Evolutionary conservation across 2,329 filamentous ascomycete genomes (phyloP), one percentile per base, ranked within the genome.

Genomic region (Sporothrix brunneoviolacea): DNA sequence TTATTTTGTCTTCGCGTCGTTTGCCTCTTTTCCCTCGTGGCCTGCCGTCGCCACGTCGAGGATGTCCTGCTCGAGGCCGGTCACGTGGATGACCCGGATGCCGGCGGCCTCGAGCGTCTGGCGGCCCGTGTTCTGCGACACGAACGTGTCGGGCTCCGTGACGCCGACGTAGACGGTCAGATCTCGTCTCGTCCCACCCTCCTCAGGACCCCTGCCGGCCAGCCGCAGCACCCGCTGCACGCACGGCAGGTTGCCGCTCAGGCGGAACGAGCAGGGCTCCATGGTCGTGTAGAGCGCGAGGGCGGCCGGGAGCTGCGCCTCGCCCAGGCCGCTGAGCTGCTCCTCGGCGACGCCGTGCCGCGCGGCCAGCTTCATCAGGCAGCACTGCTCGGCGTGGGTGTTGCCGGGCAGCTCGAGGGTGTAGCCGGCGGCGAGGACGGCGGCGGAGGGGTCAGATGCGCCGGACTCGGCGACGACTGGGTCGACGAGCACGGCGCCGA

Each of bases 371-470:
- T 98, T 97, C 43, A 83, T 68, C 51, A 98, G 77, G 62, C 89
- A 95, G 66, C 86, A 91, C 70, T 98, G 90, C 65, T 98, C 93
- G 4, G 93, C 93, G 63, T 98, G 93, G 0, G 93, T 97, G 70
- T 98, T 98, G 37, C 91, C 93, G 0, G 82, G 76, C 4, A 91
- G 80, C 67, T 98, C 91, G 52, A 96, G 77, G 0, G 93, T 96
- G 70, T 91, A 97, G 49, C 93, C 52, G 5, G 13, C 35, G 5
- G 51, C 39, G 4, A 53, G 27, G 4, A 47, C 27, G 2, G 13
- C 18, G 8, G 37, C 27, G 6, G 69, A 64, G 59, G 82, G 75
- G 32, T 71, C 74, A 68, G n/a, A n/a, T n/a, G n/a, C n/a, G n/a
- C n/a, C n/a, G n/a, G n/a, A n/a, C n/a, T n/a, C n/a, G n/a, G n/a